Conservation (phyloP, 2,329 filamentous ascomycete species). For the Tolypocladium tundrense region DNA sequence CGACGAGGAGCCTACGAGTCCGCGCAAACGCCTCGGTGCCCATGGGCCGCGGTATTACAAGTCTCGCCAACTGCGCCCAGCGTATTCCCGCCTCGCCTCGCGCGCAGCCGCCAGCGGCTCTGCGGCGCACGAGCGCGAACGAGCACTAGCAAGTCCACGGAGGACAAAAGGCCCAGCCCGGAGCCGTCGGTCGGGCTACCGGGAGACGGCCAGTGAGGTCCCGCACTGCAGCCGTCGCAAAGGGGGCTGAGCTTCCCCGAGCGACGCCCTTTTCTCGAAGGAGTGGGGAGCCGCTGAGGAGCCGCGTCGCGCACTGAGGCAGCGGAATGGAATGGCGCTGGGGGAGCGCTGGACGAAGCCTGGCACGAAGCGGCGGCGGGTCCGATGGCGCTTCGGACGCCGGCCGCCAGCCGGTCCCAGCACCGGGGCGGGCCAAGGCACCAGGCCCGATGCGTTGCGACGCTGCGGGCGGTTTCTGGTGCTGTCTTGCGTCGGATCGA, state of each 20-base stretch:
- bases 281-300: background rate
- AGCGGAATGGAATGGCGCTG: background rate
- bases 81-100: background rate
- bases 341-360: no score
- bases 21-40: background rate
- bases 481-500: background rate
- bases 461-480: background rate
- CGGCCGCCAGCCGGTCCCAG: background rate
- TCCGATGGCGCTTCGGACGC: background rate
- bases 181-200: background rate
- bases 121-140: background rate
- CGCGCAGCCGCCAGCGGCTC: background rate
- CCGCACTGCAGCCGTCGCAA: slow-evolving; percentile 5
- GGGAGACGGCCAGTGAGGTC: background rate
- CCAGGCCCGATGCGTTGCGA: background rate
- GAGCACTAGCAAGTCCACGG: background rate
- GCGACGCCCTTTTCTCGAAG: background rate
- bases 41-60: background rate
- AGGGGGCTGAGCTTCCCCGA: background rate
- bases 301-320: background rate
- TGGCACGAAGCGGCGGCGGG: background rate
- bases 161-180: background rate
- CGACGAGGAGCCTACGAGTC: background rate
- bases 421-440: background rate
- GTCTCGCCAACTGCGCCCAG: background rate